These are phyloP conservation scores for Barbarea vulgaris DNA, from an alignment of 345 rosid genomes.

Conservation along the genomic window DNA sequence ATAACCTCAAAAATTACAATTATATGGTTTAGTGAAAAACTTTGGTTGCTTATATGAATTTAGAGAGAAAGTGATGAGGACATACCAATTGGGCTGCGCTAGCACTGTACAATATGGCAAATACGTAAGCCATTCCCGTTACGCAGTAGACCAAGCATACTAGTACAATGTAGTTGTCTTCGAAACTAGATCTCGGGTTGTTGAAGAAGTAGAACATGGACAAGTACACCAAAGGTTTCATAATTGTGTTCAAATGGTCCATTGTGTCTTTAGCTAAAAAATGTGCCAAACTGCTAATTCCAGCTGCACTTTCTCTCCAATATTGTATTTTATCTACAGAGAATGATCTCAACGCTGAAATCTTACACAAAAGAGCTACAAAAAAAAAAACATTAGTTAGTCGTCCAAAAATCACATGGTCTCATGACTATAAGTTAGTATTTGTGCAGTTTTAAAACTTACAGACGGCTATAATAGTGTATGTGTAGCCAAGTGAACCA, in stretches of 20 bases:
- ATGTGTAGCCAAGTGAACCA: slow-evolving; percentile 73
- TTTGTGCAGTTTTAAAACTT: slow-evolving; percentile 43
- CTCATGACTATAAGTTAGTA: background rate
- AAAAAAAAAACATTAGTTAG: background rate
- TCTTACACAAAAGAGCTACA: slow-evolving; percentile 83
- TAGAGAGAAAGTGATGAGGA: slow-evolving; percentile 4
- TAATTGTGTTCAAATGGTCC: slow-evolving; percentile 65
- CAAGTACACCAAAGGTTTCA: slow-evolving; percentile 82
- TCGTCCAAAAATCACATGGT: background rate
- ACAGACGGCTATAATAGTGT: slow-evolving; percentile 83
- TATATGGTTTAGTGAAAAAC: background rate
- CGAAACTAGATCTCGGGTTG: slow-evolving; percentile 78
- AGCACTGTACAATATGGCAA: slow-evolving; percentile 71
- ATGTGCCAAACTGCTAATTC: slow-evolving; percentile 84
- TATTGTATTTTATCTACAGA: slow-evolving; percentile 71
- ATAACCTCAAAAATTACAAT: background rate
- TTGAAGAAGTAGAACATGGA: slow-evolving; percentile 94
- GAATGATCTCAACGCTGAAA: slow-evolving; percentile 79
- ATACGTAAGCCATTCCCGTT: slow-evolving; percentile 78
- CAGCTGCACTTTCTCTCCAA: slow-evolving; percentile 76
- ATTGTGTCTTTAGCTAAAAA: slow-evolving; percentile 77
- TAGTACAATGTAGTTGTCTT: slow-evolving; percentile 67
- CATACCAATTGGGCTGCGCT: slow-evolving; percentile 84
- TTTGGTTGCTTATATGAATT: background rate
- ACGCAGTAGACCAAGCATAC: slow-evolving; percentile 84